phyloP scores from a whole-genome alignment of 371 early-diverging fungal genomes.

The Saksenaea oblongispora region DNA sequence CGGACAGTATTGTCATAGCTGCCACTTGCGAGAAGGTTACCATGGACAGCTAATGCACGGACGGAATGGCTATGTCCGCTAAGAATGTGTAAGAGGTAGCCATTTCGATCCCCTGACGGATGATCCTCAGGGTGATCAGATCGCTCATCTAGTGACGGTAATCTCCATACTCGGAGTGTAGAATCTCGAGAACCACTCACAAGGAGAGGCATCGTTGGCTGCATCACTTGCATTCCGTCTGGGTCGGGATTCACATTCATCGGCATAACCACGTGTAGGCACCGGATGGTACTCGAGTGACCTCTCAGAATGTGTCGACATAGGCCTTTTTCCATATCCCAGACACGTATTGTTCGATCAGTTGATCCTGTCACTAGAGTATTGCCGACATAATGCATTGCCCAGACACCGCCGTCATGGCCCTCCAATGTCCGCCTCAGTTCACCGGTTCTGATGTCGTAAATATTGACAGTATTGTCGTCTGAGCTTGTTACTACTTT shows the following conservation, averaged over 20 bases:
- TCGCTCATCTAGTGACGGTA: constrained; percentile 63
- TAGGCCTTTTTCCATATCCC: constrained; percentile 90
- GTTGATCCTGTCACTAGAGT: constrained; percentile 97
- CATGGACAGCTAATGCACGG: constrained; percentile 88
- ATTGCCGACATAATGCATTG: constrained; percentile 86
- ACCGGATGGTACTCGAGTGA: constrained; percentile 96
- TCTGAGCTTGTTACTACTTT: constrained; percentile 93
- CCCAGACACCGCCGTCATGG: constrained; percentile 99
- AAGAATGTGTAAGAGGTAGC: constrained; percentile 67
- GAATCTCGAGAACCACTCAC: constrained; percentile 98
- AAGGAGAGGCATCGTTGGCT: constrained; percentile 75
- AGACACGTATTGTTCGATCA: constrained; percentile 95
- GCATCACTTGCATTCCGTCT: constrained; percentile 44
- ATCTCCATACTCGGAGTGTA: constrained; percentile 91
- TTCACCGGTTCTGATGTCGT: constrained; percentile 79
- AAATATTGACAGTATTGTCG: constrained; percentile 85
- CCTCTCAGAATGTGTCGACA: constrained; percentile 91
- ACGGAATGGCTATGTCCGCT: constrained; percentile 89
- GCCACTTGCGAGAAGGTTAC: constrained; percentile 85
- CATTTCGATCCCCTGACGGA: constrained; percentile 20
- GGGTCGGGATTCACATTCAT: constrained; percentile 51
- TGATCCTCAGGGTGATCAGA: constrained; percentile 12
- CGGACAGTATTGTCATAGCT: constrained; percentile 92
- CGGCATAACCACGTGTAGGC: constrained; percentile 85
- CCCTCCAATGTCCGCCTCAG: constrained; percentile 74